A percentile compares a stretch with the other conserved stretches of the same genome.
Evolutionary conservation across 1,284 basidiomycete genomes (phyloP).

Genomic region (Ustilago nuda): DNA sequence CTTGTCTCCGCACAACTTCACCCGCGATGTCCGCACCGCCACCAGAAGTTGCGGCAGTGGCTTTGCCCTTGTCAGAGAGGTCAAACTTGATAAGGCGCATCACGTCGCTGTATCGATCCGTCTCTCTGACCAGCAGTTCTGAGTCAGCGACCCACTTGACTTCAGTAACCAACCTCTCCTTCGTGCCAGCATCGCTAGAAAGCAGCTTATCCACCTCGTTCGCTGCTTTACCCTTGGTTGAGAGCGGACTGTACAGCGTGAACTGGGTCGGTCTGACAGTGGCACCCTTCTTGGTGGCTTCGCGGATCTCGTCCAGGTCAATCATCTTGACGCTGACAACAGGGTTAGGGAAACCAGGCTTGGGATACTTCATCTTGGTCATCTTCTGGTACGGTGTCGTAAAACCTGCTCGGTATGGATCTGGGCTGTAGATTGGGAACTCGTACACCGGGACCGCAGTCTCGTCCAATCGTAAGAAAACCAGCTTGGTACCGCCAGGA

Average conservation of each 20-base stretch:
- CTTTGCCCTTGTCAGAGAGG: constrained; percentile 4
- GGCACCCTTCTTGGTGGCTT: constrained; percentile 14
- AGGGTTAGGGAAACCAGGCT: constrained; percentile 90
- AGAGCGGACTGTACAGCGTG: constrained; percentile 35
- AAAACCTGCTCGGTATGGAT: constrained; percentile 37
- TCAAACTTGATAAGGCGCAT: constrained; percentile 56
- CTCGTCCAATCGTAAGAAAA: constrained; percentile 89
- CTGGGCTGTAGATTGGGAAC: constrained; percentile 86
- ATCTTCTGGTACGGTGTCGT: constrained; percentile 56
- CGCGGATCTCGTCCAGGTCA: constrained; percentile 50
- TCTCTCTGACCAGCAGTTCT: constrained; percentile 85
- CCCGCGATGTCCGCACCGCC: constrained; percentile 48
- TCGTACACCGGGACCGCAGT: constrained; percentile 84
- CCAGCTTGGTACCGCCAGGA: constrained; percentile 81
- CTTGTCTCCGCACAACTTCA: constrained; percentile 73
- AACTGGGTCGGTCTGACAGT: constrained; percentile 26
- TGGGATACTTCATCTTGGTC: constrained; percentile 70
- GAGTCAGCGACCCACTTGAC: constrained; percentile 85
- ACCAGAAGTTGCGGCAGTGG: constrained; percentile 14
- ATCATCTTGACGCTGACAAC: constrained; percentile 81
- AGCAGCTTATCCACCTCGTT: constrained; percentile 70
- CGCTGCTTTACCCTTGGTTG: constrained; percentile 55
- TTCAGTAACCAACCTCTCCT: constrained; percentile 77
- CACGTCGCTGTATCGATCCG: constrained; percentile 73
- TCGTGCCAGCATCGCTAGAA: constrained; percentile 73